phyloP scores from a whole-genome alignment of 2,329 filamentous ascomycete genomes.

The Trichoderma sp. region DNA sequence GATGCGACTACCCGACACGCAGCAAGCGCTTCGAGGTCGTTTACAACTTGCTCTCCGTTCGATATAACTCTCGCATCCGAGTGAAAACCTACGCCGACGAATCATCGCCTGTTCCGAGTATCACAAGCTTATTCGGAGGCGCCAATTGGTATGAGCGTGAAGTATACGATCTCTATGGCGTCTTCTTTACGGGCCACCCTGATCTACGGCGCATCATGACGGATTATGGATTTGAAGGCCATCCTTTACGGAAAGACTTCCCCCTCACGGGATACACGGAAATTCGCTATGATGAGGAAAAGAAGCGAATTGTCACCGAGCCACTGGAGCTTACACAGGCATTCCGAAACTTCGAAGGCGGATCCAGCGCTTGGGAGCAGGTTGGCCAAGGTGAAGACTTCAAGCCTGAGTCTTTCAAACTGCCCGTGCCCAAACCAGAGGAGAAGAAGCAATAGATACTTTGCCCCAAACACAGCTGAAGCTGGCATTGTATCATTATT shows the following conservation, averaged over 20 bases:
- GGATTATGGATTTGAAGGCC: slow-evolving; percentile 98
- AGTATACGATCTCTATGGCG: slow-evolving; percentile 95
- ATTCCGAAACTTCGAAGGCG: slow-evolving; percentile 97
- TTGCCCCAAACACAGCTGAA: neutral
- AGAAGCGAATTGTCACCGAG: slow-evolving; percentile 99
- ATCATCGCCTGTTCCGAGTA: slow-evolving; percentile 86
- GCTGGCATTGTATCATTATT: neutral
- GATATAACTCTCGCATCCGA: slow-evolving; percentile 93
- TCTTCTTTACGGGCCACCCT: slow-evolving; percentile 94
- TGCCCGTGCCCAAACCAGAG: slow-evolving; percentile 94
- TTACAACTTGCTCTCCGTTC: slow-evolving; percentile 94
- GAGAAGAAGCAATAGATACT: slow-evolving; percentile 75
- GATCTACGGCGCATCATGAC: slow-evolving; percentile 98
- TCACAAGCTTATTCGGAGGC: slow-evolving; percentile 85
- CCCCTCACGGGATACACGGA: slow-evolving; percentile 97
- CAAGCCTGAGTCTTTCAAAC: slow-evolving; percentile 86
- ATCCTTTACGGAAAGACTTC: slow-evolving; percentile 97
- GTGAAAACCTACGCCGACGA: slow-evolving; percentile 99
- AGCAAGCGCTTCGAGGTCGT: slow-evolving; percentile 97
- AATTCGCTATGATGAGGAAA: slow-evolving; percentile 97
- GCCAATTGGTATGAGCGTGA: slow-evolving; percentile 99
- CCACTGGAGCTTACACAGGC: slow-evolving; percentile 97
- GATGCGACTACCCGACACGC: slow-evolving; percentile 92
- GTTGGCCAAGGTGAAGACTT: slow-evolving; percentile 71
- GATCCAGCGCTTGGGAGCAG: slow-evolving; percentile 71